Evolutionary conservation across 441 rosid species (phyloP).

Genomic region (Eruca vesicaria): DNA sequence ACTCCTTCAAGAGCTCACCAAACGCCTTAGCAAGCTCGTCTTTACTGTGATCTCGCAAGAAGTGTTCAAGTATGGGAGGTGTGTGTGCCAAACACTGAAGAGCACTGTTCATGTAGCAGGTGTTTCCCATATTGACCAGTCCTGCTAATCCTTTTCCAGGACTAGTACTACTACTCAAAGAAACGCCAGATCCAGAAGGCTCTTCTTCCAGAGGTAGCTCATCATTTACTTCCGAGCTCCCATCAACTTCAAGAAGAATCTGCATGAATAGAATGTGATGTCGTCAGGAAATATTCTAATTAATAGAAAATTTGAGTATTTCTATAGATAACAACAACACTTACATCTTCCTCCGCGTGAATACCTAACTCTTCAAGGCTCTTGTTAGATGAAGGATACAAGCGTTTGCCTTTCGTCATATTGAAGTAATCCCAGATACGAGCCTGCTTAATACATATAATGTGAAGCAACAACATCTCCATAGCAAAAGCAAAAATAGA

Average conservation of each 20-base stretch:
- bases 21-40: conserved; percentile 75
- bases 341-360: conserved; percentile 86
- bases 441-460: conserved; percentile 49
- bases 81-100: conserved; percentile 74
- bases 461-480: conserved; percentile 33
- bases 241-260: conserved; percentile 65
- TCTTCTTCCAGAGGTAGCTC: conserved; percentile 69
- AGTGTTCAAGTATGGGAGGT: conserved; percentile 54
- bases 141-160: conserved; percentile 64
- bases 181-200: conserved; percentile 57
- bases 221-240: conserved; percentile 52
- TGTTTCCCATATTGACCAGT: conserved; percentile 66
- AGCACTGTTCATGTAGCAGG: conserved; percentile 80
- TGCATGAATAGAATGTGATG: conserved; percentile 27
- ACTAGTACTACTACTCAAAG: conserved; percentile 38
- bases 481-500: not conserved
- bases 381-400: conserved; percentile 43
- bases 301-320: too few relatives aligned
- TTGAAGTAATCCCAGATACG: conserved; percentile 76
- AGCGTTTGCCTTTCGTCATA: conserved; percentile 39
- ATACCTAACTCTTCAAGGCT: conserved; percentile 64
- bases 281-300: too few relatives aligned
- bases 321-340: too few relatives aligned
- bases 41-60: conserved; percentile 53
- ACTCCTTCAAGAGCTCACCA: conserved; percentile 59